Conservation (phyloP, 176 grass and related monocot species). For the Cenchrus americanus region DNA sequence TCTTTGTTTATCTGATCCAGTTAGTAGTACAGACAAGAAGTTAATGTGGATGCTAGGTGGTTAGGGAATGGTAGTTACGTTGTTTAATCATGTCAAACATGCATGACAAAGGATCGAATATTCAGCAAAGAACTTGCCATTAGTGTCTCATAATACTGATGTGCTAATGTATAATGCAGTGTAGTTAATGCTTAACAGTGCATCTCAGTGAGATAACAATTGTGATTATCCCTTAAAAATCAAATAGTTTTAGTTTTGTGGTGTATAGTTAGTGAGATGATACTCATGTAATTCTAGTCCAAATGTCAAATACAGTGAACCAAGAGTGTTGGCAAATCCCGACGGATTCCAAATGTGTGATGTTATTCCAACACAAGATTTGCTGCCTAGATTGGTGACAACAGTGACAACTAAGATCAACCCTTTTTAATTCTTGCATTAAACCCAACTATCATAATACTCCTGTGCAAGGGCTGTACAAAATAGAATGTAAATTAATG, state of each 20-base stretch:
- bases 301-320: slow-evolving; percentile 41
- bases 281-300: slow-evolving; percentile 23
- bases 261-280: slow-evolving; percentile 35
- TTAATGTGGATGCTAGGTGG: slow-evolving; percentile 49
- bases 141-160: slow-evolving; percentile 30
- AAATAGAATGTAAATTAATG: slow-evolving; percentile 27
- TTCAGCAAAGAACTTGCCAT: slow-evolving; percentile 39
- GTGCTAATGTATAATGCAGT: slow-evolving; percentile 19
- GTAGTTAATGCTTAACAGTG: slow-evolving; percentile 26
- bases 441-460: slow-evolving; percentile 22
- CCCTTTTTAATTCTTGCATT: slow-evolving; percentile 32
- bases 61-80: slow-evolving; percentile 49
- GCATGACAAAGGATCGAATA: slow-evolving; percentile 36
- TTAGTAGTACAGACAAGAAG: slow-evolving; percentile 43
- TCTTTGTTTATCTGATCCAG: slow-evolving; percentile 49
- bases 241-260: slow-evolving; percentile 15
- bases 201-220: slow-evolving; percentile 34
- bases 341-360: slow-evolving; percentile 49
- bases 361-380: slow-evolving; percentile 67
- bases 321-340: slow-evolving; percentile 43
- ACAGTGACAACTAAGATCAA: slow-evolving; percentile 46
- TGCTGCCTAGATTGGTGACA: slow-evolving; percentile 58
- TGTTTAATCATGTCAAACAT: slow-evolving; percentile 59
- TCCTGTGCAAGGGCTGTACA: slow-evolving; percentile 38
- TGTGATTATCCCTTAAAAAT: slow-evolving; percentile 40